Evolutionary conservation across 495 filamentous ascomycete genomes (phyloP).

Genomic region (Jackrogersella minutella): DNA sequence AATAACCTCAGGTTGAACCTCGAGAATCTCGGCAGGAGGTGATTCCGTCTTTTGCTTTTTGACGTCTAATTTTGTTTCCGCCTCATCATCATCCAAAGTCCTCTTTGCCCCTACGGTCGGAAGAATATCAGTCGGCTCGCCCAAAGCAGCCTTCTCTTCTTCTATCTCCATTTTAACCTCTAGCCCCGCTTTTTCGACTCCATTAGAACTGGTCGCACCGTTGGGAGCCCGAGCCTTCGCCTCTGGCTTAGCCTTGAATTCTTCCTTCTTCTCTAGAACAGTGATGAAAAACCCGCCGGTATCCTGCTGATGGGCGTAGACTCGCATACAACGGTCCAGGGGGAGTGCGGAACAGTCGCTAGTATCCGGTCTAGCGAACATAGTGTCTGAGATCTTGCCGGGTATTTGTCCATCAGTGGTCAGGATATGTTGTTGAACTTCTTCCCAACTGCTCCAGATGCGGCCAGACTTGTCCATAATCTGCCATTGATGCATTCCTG

Average conservation of each 20-base stretch:
- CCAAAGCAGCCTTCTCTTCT: slow-evolving; percentile 42
- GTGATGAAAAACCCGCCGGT: slow-evolving; percentile 98
- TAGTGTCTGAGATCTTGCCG: slow-evolving; percentile 72
- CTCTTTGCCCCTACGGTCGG: slow-evolving; percentile 43
- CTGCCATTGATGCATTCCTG: slow-evolving; percentile 81
- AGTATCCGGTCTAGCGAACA: slow-evolving; percentile 75
- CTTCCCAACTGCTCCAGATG: slow-evolving; percentile 78
- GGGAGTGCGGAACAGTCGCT: slow-evolving; percentile 68
- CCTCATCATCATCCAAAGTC: slow-evolving; percentile 44
- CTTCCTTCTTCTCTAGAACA: slow-evolving; percentile 86
- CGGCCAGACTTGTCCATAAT: slow-evolving; percentile 84
- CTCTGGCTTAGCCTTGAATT: slow-evolving; percentile 86
- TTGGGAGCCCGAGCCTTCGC: slow-evolving; percentile 60
- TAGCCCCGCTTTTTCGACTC: slow-evolving; percentile 44
- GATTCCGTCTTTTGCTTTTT: slow-evolving; percentile 40
- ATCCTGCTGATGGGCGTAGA: slow-evolving; percentile 95
- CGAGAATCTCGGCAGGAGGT: slow-evolving; percentile 24
- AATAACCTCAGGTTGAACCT: slow-evolving; percentile 20
- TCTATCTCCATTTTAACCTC: slow-evolving; percentile 52
- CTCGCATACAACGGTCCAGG: slow-evolving; percentile 86
- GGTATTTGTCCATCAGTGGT: slow-evolving; percentile 64
- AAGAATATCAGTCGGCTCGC: slow-evolving; percentile 44
- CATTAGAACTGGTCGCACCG: slow-evolving; percentile 46
- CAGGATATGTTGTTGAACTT: slow-evolving; percentile 71
- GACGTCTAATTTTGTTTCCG: slow-evolving; percentile 38